phyloP scores from a whole-genome alignment of 2,329 filamentous ascomycete genomes.

The Pseudogymnoascus sp. region DNA sequence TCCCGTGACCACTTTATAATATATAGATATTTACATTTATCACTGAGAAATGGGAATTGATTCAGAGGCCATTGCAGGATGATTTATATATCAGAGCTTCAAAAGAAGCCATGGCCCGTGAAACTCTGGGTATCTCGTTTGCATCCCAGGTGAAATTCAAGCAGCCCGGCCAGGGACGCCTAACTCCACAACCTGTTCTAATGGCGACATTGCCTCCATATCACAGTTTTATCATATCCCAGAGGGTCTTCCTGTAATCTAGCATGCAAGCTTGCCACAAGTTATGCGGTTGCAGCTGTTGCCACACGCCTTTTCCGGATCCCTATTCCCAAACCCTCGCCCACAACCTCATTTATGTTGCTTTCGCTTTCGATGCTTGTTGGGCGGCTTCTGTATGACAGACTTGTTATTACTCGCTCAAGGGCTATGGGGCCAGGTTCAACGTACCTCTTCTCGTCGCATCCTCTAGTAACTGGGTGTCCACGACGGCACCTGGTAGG shows the following conservation, averaged over 20 bases:
- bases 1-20: constrained; percentile 7
- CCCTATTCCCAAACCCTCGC: background rate
- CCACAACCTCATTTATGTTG: background rate
- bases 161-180: constrained; percentile 5
- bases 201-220: background rate
- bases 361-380: constrained; percentile 39
- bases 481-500: constrained; percentile 57
- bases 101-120: background rate
- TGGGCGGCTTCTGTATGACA: constrained; percentile 38
- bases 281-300: background rate
- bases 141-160: constrained; percentile 6
- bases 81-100: constrained; percentile 5
- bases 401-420: constrained; percentile 18
- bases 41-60: background rate
- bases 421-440: background rate
- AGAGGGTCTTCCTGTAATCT: background rate
- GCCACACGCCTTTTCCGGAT: background rate
- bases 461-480: constrained; percentile 64
- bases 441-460: constrained; percentile 54
- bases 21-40: background rate
- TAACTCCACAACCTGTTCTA: constrained; percentile 8
- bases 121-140: constrained; percentile 9
- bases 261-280: background rate
- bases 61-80: background rate
- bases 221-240: constrained; percentile 3